Evolutionary conservation across 768 basidiomycete genomes (phyloP).

Genomic region (Podaxis pistillaris): DNA sequence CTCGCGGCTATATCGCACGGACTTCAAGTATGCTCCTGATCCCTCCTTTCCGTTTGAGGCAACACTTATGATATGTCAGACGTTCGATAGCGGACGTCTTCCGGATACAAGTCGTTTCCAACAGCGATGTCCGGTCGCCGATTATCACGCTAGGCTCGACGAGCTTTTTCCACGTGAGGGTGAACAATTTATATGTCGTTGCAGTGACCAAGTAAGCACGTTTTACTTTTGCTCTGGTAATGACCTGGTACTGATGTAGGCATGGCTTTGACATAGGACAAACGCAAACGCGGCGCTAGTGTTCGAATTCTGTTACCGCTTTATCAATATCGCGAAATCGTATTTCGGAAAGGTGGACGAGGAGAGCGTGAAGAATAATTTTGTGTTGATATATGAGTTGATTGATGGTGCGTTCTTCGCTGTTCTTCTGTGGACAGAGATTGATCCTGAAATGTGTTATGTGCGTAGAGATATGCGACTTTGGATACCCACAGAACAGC

Average conservation of each 20-base stretch:
- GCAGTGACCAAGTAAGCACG: conserved; percentile 86
- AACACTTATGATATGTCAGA: conserved; percentile 39
- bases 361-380: conserved; percentile 98
- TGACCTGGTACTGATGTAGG: conserved; percentile 1
- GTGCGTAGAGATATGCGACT: conserved; percentile 88
- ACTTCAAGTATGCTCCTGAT: conserved; percentile 75
- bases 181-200: conserved; percentile 94
- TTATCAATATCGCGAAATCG: conserved; percentile 89
- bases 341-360: conserved; percentile 99
- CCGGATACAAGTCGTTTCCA: conserved; percentile 97
- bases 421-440: not conserved
- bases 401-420: conserved; percentile 77
- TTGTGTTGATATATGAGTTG: conserved; percentile 96
- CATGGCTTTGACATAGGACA: conserved; percentile 48
- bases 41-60: not conserved
- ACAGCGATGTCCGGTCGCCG: conserved; percentile 93
- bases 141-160: conserved; percentile 98
- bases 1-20: conserved; percentile 92
- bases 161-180: conserved; percentile 96
- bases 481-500: conserved; percentile 98
- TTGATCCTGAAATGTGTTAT: not conserved
- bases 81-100: conserved; percentile 98
- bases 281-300: conserved; percentile 98
- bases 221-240: not conserved
- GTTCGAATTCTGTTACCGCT: conserved; percentile 97